Percentiles rank a stretch among this genome's conserved stretches.
Conservation (phyloP, 257 asterid species). For the Fraxinus cuspidata region DNA sequence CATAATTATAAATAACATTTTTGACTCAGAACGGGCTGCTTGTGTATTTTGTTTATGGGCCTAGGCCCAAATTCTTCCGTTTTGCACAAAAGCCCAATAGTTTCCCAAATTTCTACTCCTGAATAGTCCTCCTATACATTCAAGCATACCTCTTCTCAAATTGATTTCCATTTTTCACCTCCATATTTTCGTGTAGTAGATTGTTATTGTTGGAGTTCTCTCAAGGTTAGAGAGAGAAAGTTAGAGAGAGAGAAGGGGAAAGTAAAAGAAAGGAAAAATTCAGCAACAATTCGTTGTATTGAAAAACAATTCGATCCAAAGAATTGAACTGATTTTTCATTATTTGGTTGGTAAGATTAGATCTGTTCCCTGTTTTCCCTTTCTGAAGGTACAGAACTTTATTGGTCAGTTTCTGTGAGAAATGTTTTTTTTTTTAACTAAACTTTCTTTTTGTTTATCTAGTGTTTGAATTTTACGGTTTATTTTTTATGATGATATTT, state of each 20-base stretch:
- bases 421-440: conserved; percentile 1
- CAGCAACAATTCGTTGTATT: conserved; percentile 11
- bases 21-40: too few relatives aligned
- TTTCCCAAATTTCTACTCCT: conserved; percentile 12
- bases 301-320: conserved; percentile 30
- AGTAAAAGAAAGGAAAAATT: not conserved
- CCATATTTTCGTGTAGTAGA: conserved; percentile 8
- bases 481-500: not conserved
- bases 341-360: conserved; percentile 41
- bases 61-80: conserved; percentile 6
- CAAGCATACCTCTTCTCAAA: not conserved
- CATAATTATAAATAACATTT: too few relatives aligned
- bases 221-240: conserved; percentile 32
- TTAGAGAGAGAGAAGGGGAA: conserved; percentile 15
- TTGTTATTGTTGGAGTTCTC: conserved; percentile 17
- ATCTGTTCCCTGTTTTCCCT: conserved; percentile 51
- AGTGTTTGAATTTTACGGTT: conserved; percentile 17
- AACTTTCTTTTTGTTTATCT: conserved; percentile 26
- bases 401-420: conserved; percentile 38
- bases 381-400: conserved; percentile 28
- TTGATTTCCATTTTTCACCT: not conserved
- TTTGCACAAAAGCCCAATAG: conserved; percentile 18
- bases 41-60: too few relatives aligned
- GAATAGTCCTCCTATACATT: not conserved
- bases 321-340: conserved; percentile 26